These are phyloP conservation scores for Daedaleopsis nitida DNA, from an alignment of 768 basidiomycete genomes.

Conservation along the genomic window DNA sequence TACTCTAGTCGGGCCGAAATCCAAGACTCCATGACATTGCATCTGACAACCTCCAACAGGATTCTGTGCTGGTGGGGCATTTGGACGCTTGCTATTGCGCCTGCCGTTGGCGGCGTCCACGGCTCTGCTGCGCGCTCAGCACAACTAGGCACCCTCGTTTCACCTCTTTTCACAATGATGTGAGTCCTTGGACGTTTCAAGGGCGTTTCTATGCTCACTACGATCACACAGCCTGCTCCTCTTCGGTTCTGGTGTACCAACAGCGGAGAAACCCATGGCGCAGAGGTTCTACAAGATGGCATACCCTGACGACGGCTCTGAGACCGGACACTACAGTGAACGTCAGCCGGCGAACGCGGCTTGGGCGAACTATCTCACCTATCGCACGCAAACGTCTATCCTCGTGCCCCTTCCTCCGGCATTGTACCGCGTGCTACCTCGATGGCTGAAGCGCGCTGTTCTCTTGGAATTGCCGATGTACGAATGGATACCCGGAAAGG, in stretches of 20 bases:
- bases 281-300: slow-evolving; percentile 58
- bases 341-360: slow-evolving; percentile 28
- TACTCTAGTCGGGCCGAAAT: slow-evolving; percentile 22
- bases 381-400: slow-evolving; percentile 59
- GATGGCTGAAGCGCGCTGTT: slow-evolving; percentile 52
- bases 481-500: slow-evolving; percentile 50
- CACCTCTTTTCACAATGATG: slow-evolving; percentile 68
- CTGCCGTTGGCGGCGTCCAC: slow-evolving; percentile 45
- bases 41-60: slow-evolving; percentile 30
- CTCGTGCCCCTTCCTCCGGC: slow-evolving; percentile 60
- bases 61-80: slow-evolving; percentile 71
- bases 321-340: slow-evolving; percentile 22
- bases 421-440: slow-evolving; percentile 54
- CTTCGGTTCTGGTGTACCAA: slow-evolving; percentile 71
- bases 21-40: neutral
- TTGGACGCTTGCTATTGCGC: slow-evolving; percentile 61
- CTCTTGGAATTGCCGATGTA: slow-evolving; percentile 67
- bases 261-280: slow-evolving; percentile 67
- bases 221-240: slow-evolving; percentile 48
- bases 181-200: slow-evolving; percentile 32
- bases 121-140: slow-evolving; percentile 48
- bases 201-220: neutral
- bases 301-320: slow-evolving; percentile 38
- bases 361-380: slow-evolving; percentile 57
- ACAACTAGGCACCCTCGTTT: slow-evolving; percentile 59